Evolutionary conservation across 2,329 filamentous ascomycete genomes (phyloP), one percentile per base, ranked within the genome.

Genomic region (Penicillium sp.): DNA sequence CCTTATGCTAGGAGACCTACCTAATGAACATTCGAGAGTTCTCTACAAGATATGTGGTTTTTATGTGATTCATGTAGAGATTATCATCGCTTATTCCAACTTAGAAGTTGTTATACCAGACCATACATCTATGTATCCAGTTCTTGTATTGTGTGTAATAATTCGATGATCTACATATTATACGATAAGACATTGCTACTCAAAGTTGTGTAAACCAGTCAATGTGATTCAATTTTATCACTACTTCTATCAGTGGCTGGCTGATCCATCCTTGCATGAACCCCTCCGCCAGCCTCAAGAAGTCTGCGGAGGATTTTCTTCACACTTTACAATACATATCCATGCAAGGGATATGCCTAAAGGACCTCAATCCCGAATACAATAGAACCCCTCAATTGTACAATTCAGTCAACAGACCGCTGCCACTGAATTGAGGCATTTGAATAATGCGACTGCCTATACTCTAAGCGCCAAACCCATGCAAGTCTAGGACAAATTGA

Each of bases 221-320:
- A 27, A 19, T 54, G 35, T 2, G 15, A 48, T 13, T n/a, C 35
- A 21, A 19, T 15, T 21, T 12, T 27, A 23, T 43, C 13, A 21
- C 44, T 35, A 43, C n/a, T 15, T 48, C 33, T 31, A 19, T 55
- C 17, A 21, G 45, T 55, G 45, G 53, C 53, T 19, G 23, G 53
- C 53, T 19, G 39, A 55, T 50, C 45, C 53, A 55, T 50, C 45
- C 53, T 42, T 43, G 53, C 53, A 55, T 43, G 29, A 50, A 35
- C 45, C 13, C 23, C 29, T 25, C 47, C 19, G 21, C 31, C 15
- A 39, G n/a, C n/a, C 36, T 19, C 5, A 2, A 2, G 3, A 27
- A 29, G 12, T n/a, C 44, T 48, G 9, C 13, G 33, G 33, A 33
- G 7, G 15, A 27, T 39, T 29, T 48, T 23, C 21, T 15, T 7